Evolutionary conservation across 345 rosid species (phyloP), one percentile per base, ranked within the genome.

Genomic region (Boechera retrofracta): DNA sequence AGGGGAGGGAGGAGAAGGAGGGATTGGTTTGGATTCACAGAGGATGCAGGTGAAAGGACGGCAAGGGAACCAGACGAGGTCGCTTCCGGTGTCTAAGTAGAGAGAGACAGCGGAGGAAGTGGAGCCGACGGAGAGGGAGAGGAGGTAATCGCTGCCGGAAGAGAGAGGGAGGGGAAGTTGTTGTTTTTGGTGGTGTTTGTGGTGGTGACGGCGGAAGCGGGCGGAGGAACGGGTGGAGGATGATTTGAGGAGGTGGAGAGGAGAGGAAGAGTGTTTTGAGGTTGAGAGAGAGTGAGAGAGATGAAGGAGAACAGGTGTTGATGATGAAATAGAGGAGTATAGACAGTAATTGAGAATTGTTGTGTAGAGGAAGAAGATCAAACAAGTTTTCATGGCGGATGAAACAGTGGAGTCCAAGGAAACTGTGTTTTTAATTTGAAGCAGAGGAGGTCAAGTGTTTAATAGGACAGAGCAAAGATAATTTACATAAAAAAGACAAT

Each of bases 51-150:
- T 85, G 76, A 95, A 85, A 16, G 99, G 99, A 18, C 86, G 82
- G 67, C 96, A 92, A 21, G 98, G 99, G 85, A 90, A 89, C 99
- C 99, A 95, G 63, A 95, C 97, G 24, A 95, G 89, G 85, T 95
- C 97, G 39, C 96, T 89, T 47, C 99, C 99, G 15, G 99, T 95
- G 86, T 95, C 98, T 10, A 95, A 86, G 83, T 89, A 95, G 48
- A 95, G 90, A 1, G 94, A 89, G 71, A 95, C 79, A 45, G 84
- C 24, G 31, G 83, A 85, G 16, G 91, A 61, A 59, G 85, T 76
- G 55, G 92, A 79, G 71, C 87, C 80, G 66, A 95, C 80, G 31
- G 96, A 86, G 51, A 92, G 89, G 21, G 96, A 86, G 52, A 92
- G 89, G 8, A 94, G 88, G 72, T 90, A 95, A 57, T 92, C 99